These are phyloP conservation scores for Camelina hispida DNA, from an alignment of 345 rosid species.

Conservation along the genomic window DNA sequence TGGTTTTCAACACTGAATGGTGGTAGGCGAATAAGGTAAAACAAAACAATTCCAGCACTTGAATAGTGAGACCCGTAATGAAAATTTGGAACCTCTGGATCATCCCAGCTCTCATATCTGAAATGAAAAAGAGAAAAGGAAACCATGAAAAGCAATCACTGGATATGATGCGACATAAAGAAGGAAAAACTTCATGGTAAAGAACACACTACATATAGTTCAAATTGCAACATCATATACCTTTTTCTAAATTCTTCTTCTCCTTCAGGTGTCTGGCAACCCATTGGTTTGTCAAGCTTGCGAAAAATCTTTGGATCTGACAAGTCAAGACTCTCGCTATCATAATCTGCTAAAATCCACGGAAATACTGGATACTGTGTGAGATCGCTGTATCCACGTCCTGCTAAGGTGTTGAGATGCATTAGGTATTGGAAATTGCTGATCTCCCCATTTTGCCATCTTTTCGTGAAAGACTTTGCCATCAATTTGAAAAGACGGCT, in stretches of 20 bases:
- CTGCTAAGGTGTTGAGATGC: constrained; percentile 97
- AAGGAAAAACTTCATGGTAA: background rate
- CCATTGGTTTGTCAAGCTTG: constrained; percentile 91
- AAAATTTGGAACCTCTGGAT: constrained; percentile 94
- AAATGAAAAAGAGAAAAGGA: constrained; percentile 28
- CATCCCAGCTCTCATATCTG: constrained; percentile 98
- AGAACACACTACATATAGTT: background rate
- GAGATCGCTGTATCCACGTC: constrained; percentile 96
- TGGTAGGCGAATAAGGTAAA: constrained; percentile 93
- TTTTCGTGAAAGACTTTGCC: constrained; percentile 92
- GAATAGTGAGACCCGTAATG: constrained; percentile 99
- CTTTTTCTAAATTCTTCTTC: constrained; percentile 93
- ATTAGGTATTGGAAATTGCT: constrained; percentile 96
- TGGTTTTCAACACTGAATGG: constrained; percentile 95
- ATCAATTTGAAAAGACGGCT: constrained; percentile 80
- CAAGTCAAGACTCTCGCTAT: constrained; percentile 75
- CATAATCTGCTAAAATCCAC: constrained; percentile 92
- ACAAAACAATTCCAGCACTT: constrained; percentile 95
- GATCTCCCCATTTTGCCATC: constrained; percentile 99
- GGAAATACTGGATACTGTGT: constrained; percentile 98
- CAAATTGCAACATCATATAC: constrained; percentile 43
- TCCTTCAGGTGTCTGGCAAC: constrained; percentile 92
- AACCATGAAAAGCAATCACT: background rate
- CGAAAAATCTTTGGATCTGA: constrained; percentile 78
- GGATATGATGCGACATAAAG: background rate